Evolutionary conservation across 2,329 filamentous ascomycete species (phyloP), one percentile per base, ranked within the genome.

Genomic region (Colletotrichum sp.): DNA sequence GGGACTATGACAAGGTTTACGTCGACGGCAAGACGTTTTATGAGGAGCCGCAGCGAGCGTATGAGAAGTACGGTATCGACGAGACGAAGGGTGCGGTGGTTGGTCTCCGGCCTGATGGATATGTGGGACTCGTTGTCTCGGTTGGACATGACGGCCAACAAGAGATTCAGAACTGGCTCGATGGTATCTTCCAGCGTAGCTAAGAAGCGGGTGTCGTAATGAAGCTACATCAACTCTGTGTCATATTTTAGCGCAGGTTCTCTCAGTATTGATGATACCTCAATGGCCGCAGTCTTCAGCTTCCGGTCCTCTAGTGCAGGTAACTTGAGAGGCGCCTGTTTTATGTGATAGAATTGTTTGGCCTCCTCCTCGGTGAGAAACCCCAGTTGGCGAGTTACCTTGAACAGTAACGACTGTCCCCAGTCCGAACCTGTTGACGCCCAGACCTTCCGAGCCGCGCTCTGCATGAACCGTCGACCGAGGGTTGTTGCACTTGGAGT

Each of bases 31-130:
- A 84, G 56, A 87, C 85, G 36, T 89, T 91, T 79, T 87, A 91
- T 77, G 88, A 91, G 79, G 88, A 88, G 0, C 83, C 88, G 69
- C 88, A 88, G 0, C 78, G 85, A 13, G 86, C 87, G 0, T 91
- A 94, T 78, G 84, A 88, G 73, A 87, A 86, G 4, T 93, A 92
- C 74, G 93, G 92, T 0, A 85, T 95, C 2, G 87, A 91, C 77
- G 21, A 13, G 15, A 26, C 10, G 18, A 56, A 60, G 58, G 73
- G 73, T 2, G 70, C 73, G 5, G 73, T 73, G 13, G 70, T 76
- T 30, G 73, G 73, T 5, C 7, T 76, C 16, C 64, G 73, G 16
- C 73, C 73, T 10, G 73, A 76, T 32, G 73, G 70, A 16, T 76
- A 76, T 48, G 73, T 76, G 12, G 73, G 73, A 3, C 73, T 76